Evolutionary conservation across 129 eudicot species (phyloP), one percentile per base, ranked within the genome.

Genomic region (Centrapalus pauciflorus): DNA sequence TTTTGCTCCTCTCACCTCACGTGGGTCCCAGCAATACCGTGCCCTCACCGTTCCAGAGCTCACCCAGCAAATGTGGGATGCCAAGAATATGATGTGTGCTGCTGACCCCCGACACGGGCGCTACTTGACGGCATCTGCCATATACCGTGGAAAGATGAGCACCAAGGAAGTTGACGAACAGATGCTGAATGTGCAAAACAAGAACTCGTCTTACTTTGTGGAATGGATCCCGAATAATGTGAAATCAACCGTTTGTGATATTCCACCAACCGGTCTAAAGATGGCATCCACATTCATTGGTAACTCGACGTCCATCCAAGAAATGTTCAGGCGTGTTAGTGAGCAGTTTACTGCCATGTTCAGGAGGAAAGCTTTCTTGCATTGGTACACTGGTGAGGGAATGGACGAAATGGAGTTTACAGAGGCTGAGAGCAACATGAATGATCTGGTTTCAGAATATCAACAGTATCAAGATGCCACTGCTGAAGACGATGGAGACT

Each of bases 321-420:
- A 82, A 17, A 82, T 82, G 87, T 82, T 82, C 21, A 76, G 87
- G 56, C 75, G 87, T 26, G 83, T 82, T 17, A 82, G 87, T 28
- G 87, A 82, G 68, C 87, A 82, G 67, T 82, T 82, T 52, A 82
- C 87, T 5, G 84, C 87, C 35, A 82, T 82, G 87, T 82, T 82
- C 21, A 70, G 87, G 81, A 78, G 87, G 72, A 82, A 82, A 69
- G 87, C 87, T 67, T 82, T 82, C 80, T 78, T 82, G 83, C 87
- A 82, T 70, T 82, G 87, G 87, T 82, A 82, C 58, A 82, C 84
- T 1, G 87, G 81, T 23, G 87, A 82, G 26, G 87, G 87, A 4
- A 82, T 82, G 87, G 84, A 82, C 7, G 87, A 82, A 50, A 82
- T 82, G 87, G 87, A 82, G 72, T 82, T 82, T 77, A 82, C 87